phyloP scores from a whole-genome alignment of 148 eudicot genomes.

The Cornus florida region DNA sequence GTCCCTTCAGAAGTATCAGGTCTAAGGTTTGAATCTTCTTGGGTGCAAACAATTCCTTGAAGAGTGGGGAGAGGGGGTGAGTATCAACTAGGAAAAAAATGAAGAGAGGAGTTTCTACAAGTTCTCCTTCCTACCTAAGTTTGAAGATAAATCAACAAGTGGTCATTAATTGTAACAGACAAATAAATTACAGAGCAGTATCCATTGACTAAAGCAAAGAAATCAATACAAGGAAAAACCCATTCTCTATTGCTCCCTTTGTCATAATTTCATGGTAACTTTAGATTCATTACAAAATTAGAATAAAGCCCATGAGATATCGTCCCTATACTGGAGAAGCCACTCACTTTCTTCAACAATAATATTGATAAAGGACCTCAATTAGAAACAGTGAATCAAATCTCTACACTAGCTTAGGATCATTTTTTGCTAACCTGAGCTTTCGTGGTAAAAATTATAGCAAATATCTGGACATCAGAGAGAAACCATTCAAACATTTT shows the following conservation, averaged over 20 bases:
- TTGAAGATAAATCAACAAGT: background rate
- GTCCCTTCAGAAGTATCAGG: too few species aligned
- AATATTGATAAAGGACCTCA: background rate
- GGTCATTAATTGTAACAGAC: background rate
- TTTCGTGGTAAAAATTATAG: background rate
- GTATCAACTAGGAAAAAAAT: too few species aligned
- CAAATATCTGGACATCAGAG: background rate
- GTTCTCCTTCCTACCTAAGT: background rate
- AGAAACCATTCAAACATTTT: background rate
- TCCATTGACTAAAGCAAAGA: background rate
- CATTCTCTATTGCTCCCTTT: background rate
- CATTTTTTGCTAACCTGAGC: background rate
- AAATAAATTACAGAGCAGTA: background rate
- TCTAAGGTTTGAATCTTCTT: too few species aligned
- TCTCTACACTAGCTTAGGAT: background rate
- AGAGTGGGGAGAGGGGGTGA: too few species aligned
- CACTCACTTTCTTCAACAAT: background rate
- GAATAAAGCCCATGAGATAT: background rate
- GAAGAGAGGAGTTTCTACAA: background rate
- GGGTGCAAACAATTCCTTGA: too few species aligned
- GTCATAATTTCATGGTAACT: background rate
- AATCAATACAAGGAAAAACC: background rate
- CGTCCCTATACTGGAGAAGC: background rate
- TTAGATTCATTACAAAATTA: background rate
- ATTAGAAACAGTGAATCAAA: background rate